Evolutionary conservation across 768 basidiomycete genomes (phyloP), one percentile per base, ranked within the genome.

Genomic region (Leccinum pellstonianum): DNA sequence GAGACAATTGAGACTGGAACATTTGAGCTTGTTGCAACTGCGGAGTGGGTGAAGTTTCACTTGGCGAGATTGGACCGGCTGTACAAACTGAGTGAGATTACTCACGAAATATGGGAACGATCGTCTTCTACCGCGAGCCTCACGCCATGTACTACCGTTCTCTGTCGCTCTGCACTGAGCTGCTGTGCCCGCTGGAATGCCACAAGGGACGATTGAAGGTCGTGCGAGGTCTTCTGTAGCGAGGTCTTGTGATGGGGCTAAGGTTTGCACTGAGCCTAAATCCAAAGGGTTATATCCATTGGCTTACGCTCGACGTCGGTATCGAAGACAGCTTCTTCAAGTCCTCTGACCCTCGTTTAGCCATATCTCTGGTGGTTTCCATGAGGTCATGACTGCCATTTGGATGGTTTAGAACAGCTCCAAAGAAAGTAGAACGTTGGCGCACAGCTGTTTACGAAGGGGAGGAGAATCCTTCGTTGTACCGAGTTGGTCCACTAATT

Each of bases 401-500:
- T 23, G 37, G 11, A 58, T 52, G 21, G 41, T 46, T 64, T 12
- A 61, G 58, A 53, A 52, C 59, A 47, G 5, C 43, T 50, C 50
- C 25, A 33, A n/a, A 25, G 33, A 58, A 5, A 23, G 23, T 31
- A 27, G 17, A 25, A 41, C 19, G 15, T 14, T 41, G 31, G 81
- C 93, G 63, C 68, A 96, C 95, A 98, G 76, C 54, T 86, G 89
- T 74, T 90, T 93, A 66, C 96, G 81, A 55, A 98, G 76, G 3
- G 79, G 73, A 1, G 88, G 84, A 17, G 88, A 92, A 72, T 98
- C 95, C 68, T 86, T 86, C 33, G 77, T 77, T 0, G 90, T 93
- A 4, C 96, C 96, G 1, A 99, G 83, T 73, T 95, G 91, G 70
- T 98, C 95, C n/a, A 98, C 93, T n/a, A 95, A 82, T 75, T 92